A percentile compares a stretch with the other conserved stretches of the same genome.
Evolutionary conservation across 2,329 filamentous ascomycete genomes (phyloP).

Genomic region (Periconia sp.): DNA sequence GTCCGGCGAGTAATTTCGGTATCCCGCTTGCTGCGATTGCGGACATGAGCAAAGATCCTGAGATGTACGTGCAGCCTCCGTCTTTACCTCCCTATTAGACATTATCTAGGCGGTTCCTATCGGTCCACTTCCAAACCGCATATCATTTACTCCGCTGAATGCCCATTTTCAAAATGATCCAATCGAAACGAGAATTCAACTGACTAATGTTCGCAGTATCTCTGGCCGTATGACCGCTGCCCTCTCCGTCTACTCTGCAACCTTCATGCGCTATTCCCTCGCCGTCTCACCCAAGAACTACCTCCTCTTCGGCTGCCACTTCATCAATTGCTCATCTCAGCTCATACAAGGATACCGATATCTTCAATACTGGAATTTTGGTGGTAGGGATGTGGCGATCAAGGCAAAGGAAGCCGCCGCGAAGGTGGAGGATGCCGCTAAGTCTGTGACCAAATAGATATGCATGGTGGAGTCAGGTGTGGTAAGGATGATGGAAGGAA

Average conservation of each 20-base stretch:
- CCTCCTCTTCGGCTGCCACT: slow-evolving; percentile 71
- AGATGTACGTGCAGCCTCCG: slow-evolving; percentile 59
- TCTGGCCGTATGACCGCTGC: slow-evolving; percentile 69
- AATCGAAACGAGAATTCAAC: no score
- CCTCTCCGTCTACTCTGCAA: slow-evolving; percentile 65
- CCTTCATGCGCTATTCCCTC: slow-evolving; percentile 71
- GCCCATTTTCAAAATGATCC: neutral
- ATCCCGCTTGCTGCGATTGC: slow-evolving; percentile 61
- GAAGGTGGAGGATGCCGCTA: slow-evolving; percentile 14
- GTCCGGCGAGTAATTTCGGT: slow-evolving; percentile 59
- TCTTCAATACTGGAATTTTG: slow-evolving; percentile 64
- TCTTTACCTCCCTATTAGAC: no score
- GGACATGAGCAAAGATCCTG: slow-evolving; percentile 60
- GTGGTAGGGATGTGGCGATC: slow-evolving; percentile 50
- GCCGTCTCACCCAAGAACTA: slow-evolving; percentile 69
- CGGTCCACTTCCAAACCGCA: no score
- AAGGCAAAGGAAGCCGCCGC: slow-evolving; percentile 47
- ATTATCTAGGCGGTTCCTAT: no score
- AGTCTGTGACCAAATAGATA: slow-evolving; percentile 7
- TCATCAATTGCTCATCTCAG: slow-evolving; percentile 69
- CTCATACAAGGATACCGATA: slow-evolving; percentile 67
- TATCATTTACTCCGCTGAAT: neutral
- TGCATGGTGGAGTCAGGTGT: neutral
- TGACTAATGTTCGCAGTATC: slow-evolving; percentile 57
- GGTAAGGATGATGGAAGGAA: neutral